These are phyloP conservation scores for Fraxinus cuspidata DNA, from an alignment of 257 asterid species.

Conservation along the genomic window DNA sequence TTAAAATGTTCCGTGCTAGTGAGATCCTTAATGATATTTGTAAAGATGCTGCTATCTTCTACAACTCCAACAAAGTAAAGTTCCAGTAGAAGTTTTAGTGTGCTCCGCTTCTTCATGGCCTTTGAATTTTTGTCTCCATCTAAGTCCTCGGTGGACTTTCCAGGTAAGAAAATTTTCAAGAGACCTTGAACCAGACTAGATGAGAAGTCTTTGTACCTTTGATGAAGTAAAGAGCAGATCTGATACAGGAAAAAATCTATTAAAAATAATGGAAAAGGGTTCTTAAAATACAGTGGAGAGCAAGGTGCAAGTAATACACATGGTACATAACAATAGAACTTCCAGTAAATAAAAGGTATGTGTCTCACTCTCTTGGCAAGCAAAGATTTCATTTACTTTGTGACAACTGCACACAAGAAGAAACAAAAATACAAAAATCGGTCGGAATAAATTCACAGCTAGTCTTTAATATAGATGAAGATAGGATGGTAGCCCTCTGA, in stretches of 20 bases:
- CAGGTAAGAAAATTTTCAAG: conserved; percentile 71
- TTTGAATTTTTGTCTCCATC: conserved; percentile 80
- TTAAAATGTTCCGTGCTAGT: conserved; percentile 80
- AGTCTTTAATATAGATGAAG: neutral
- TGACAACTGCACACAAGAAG: neutral
- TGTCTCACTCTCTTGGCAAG: neutral
- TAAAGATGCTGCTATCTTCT: conserved; percentile 73
- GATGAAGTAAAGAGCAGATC: conserved; percentile 99
- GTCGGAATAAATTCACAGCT: neutral
- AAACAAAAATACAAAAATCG: neutral
- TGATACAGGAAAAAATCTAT: conserved; percentile 37
- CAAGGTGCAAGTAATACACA: neutral
- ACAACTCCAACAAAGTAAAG: conserved; percentile 93
- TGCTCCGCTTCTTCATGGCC: conserved; percentile 98
- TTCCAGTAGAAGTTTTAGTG: conserved; percentile 91
- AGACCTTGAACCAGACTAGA: conserved; percentile 96
- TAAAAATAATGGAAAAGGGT: conserved; percentile 1
- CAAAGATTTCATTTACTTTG: neutral
- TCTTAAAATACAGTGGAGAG: neutral
- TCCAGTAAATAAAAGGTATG: neutral
- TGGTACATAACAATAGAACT: neutral
- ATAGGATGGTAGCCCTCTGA: neutral
- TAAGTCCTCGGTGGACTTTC: conserved; percentile 75
- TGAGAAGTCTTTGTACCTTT: conserved; percentile 90
- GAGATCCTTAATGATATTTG: conserved; percentile 84